Evolutionary conservation across 1,284 basidiomycete genomes (phyloP).

Genomic region (Sanghuangporus weigelae): DNA sequence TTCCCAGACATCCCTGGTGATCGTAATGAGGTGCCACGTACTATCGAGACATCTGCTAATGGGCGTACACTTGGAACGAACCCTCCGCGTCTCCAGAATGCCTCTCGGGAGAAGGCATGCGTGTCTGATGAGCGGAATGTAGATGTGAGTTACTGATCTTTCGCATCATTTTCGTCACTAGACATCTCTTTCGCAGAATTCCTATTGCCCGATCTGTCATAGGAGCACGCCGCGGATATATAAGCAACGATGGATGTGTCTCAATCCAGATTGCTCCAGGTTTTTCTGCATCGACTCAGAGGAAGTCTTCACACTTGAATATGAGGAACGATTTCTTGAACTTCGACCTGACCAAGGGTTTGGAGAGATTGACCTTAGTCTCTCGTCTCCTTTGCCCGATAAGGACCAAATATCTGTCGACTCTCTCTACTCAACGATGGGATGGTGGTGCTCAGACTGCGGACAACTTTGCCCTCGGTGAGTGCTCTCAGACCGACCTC

Average conservation of each 20-base stretch:
- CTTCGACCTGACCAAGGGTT: conserved; percentile 24
- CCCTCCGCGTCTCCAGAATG: too few species aligned
- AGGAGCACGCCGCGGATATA: conserved; percentile 50
- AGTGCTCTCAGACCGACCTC: conserved; percentile 18
- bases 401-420: conserved; percentile 31
- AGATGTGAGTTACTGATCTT: background rate
- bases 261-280: conserved; percentile 44
- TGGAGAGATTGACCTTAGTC: conserved; percentile 27
- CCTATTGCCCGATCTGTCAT: conserved; percentile 27
- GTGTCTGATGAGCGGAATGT: background rate
- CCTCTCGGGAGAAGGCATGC: too few species aligned
- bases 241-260: conserved; percentile 52
- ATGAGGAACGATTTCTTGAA: conserved; percentile 43
- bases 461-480: conserved; percentile 70
- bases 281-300: conserved; percentile 46
- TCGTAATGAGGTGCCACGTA: too few species aligned
- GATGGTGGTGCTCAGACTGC: conserved; percentile 62
- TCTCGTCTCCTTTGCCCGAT: conserved; percentile 29
- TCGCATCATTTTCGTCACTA: background rate
- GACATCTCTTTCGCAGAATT: background rate
- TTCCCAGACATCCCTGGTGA: background rate
- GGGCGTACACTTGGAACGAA: too few species aligned
- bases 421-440: conserved; percentile 54
- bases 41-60: background rate
- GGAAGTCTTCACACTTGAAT: conserved; percentile 26